phyloP scores from a whole-genome alignment of 2,329 filamentous ascomycete species.

The Ophiosphaerella herpotricha region DNA sequence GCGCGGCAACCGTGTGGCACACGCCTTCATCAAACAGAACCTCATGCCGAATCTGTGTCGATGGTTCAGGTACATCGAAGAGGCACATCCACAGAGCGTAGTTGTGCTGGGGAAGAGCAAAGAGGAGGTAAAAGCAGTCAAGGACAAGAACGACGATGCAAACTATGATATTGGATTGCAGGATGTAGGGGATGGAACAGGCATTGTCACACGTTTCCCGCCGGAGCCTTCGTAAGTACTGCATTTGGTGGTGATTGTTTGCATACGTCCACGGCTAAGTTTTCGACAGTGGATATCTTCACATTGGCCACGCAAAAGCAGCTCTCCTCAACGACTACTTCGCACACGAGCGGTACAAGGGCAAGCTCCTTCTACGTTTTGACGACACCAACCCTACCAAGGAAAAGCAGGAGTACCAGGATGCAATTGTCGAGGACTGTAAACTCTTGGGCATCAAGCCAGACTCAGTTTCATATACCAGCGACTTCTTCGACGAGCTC shows the following conservation, averaged over 20 bases:
- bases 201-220: constrained; percentile 89
- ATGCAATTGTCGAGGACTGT: constrained; percentile 90
- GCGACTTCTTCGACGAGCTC: constrained; percentile 92
- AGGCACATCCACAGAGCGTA: constrained; percentile 76
- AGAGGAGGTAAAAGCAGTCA: constrained; percentile 59
- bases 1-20: constrained; percentile 81
- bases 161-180: constrained; percentile 88
- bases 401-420: constrained; percentile 95
- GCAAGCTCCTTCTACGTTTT: constrained; percentile 87
- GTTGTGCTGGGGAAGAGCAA: constrained; percentile 59
- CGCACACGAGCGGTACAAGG: constrained; percentile 89
- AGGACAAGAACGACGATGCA: constrained; percentile 77
- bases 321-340: constrained; percentile 96
- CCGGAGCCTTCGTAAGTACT: constrained; percentile 81
- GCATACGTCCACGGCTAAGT: neutral
- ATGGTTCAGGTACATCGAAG: constrained; percentile 88
- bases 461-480: constrained; percentile 85
- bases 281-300: constrained; percentile 70
- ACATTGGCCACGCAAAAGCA: constrained; percentile 95
- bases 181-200: constrained; percentile 72
- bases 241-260: neutral
- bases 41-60: constrained; percentile 75
- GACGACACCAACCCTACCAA: constrained; percentile 98
- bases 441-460: constrained; percentile 89
- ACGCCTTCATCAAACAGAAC: constrained; percentile 79